These are phyloP conservation scores for Lipomyces mesembrius DNA, from an alignment of 805 yeast genomes.

Conservation along the genomic window DNA sequence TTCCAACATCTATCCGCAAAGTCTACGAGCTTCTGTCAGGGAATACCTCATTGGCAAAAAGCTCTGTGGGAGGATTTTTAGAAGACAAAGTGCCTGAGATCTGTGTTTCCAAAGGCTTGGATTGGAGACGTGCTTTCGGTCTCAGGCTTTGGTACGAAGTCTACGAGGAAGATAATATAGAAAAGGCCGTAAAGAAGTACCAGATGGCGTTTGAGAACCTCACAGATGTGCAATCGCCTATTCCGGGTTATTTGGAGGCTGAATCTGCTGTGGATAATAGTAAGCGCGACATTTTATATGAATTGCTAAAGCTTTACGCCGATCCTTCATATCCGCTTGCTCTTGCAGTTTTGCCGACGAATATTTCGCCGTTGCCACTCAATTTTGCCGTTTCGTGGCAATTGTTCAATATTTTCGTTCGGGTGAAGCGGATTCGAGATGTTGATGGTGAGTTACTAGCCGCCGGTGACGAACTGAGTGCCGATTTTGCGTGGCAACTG, in stretches of 20 bases:
- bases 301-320: slow-evolving; percentile 31
- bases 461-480: slow-evolving; percentile 49
- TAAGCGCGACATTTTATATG: slow-evolving; percentile 25
- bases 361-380: slow-evolving; percentile 4
- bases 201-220: slow-evolving; percentile 31
- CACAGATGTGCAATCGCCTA: slow-evolving; percentile 17
- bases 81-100: slow-evolving; percentile 35
- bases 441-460: slow-evolving; percentile 16
- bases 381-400: slow-evolving; percentile 53
- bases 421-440: slow-evolving; percentile 28
- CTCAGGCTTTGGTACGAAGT: slow-evolving; percentile 62
- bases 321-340: slow-evolving; percentile 24
- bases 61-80: slow-evolving; percentile 17
- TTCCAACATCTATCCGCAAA: slow-evolving; percentile 61
- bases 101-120: slow-evolving; percentile 49
- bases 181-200: slow-evolving; percentile 38
- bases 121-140: slow-evolving; percentile 70
- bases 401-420: slow-evolving; percentile 51
- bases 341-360: slow-evolving; percentile 14
- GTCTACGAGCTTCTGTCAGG: slow-evolving; percentile 66
- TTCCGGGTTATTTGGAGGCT: background rate
- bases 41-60: slow-evolving; percentile 45
- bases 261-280: background rate
- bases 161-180: slow-evolving; percentile 31
- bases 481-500: slow-evolving; percentile 58